Evolutionary conservation across 2,329 filamentous ascomycete species (phyloP), one percentile per base, ranked within the genome.

Genomic region (Macrophomina pseudophaseolina): DNA sequence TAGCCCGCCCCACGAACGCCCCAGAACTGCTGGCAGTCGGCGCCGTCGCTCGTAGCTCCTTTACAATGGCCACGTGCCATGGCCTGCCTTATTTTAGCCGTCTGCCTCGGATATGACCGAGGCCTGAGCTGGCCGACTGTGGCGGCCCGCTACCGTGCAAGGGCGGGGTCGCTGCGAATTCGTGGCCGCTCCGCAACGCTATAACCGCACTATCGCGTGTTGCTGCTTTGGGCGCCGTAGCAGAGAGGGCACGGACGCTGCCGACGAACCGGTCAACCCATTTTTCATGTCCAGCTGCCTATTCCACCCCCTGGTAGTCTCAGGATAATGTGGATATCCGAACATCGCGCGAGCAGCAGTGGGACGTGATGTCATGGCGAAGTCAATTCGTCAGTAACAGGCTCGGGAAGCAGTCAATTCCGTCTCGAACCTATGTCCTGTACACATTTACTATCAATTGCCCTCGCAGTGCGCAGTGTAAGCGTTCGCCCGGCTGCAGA

Each of bases 1-100:
- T 33, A 60, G 23, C n/a, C 28, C 14, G 23, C 54, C 38, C 56
- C 12, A 11, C 56, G 56, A 60, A 46, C 56, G 30, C 56, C 40
- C 58, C 38, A 49, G 58, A 62, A 62, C 11, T 49, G 38, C 35
- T 42, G 53, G 53, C 53, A 58, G 35, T 4, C 53, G 11, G 12
- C 11, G 7, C 35, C 32, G 28, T 33, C 38, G 14, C 56, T 40
- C 16, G 40, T 44, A 46, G 28, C 28, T 44, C 42, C 28, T 60
- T 28, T 28, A 33, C 56, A 38, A 46, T 46, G 56, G 23, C 56
- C 56, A 60, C 56, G 56, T 60, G 56, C 40, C 40, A 60, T 8
- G 40, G 16, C 12, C 30, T 60, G 35, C 28, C 28, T 46, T 30
- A 23, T 28, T 28, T 44, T 56, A 56, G 53, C 42, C 53, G 3